Evolutionary conservation across 129 eudicot species (phyloP).

Genomic region (Dittrichia graveolens): DNA sequence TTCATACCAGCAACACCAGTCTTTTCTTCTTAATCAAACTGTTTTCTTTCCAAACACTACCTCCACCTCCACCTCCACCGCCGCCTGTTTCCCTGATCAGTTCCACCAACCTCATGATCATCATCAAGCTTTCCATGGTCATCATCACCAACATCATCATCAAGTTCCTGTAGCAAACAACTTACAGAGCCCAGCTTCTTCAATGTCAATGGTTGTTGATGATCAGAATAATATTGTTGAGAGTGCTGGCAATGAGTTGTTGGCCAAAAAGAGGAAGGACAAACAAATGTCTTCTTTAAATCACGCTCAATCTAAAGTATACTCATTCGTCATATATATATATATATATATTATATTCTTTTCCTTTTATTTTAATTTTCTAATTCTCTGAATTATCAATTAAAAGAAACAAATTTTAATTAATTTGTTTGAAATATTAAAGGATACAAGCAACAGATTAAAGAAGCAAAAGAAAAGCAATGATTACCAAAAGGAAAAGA

Average conservation of each 20-base stretch:
- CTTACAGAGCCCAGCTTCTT: constrained; percentile 44
- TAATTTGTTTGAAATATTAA: neutral
- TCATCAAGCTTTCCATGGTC: constrained; percentile 8
- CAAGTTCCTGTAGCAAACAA: constrained; percentile 34
- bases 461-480: constrained; percentile 55
- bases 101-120: constrained; percentile 35
- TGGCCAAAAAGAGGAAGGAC: constrained; percentile 55
- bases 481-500: constrained; percentile 41
- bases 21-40: constrained; percentile 42
- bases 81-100: constrained; percentile 31
- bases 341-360: neutral
- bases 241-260: constrained; percentile 34
- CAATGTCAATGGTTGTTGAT: constrained; percentile 52
- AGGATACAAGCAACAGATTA: constrained; percentile 44
- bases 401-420: neutral
- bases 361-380: neutral
- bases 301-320: constrained; percentile 64
- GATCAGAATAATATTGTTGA: constrained; percentile 35
- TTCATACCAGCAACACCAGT: constrained; percentile 45
- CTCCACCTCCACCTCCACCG: constrained; percentile 20
- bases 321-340: neutral
- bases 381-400: neutral
- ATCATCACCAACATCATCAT: constrained; percentile 24
- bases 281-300: constrained; percentile 39
- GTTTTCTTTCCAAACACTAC: constrained; percentile 37